Evolutionary conservation across 2,329 filamentous ascomycete species (phyloP), one percentile per base, ranked within the genome.

Genomic region (Chaetomiaceae sp.): DNA sequence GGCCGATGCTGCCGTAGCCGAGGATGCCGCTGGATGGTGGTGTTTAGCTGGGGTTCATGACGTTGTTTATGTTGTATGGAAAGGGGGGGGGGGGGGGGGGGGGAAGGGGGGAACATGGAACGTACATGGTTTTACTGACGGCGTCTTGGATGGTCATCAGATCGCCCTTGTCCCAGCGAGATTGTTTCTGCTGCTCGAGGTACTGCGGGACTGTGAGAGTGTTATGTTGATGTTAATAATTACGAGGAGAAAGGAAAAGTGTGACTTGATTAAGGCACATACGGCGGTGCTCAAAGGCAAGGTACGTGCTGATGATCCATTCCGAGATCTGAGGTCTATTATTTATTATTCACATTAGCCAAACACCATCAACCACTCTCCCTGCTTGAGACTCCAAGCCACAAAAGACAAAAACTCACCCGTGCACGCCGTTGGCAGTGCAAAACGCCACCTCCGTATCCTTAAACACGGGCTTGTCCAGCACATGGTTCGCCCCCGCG

Each of bases 361-460:
- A 1, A 19, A 20, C 13, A 8, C 4, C 13, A 25, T n/a, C 27
- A 3, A 12, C 0, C n/a, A 14, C 34, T n/a, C 27, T 19, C 14
- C 5, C n/a, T n/a, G n/a, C n/a, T n/a, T n/a, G n/a, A n/a, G n/a
- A n/a, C n/a, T n/a, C n/a, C n/a, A n/a, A n/a, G n/a, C n/a, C n/a
- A n/a, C n/a, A n/a, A n/a, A n/a, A n/a, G n/a, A n/a, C n/a, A n/a
- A n/a, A 39, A 23, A 61, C 72, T 62, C 54, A 78, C 77, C 76
- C 77, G 35, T 80, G 76, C n/a, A 82, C 74, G 0, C 79, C 79
- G 51, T 78, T 82, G 0, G 77, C 76, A 0, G 77, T 78, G 39
- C 73, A 77, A 54, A 82, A 78, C 0, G 66, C 61, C 7, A 79
- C 65, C 43, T 77, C 67, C 0, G 73, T 77, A 19, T 78, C 73